These are phyloP conservation scores for Saprolegnia parasitica DNA, from an alignment of 352 stramenopile genomes.

Conservation along the genomic window DNA sequence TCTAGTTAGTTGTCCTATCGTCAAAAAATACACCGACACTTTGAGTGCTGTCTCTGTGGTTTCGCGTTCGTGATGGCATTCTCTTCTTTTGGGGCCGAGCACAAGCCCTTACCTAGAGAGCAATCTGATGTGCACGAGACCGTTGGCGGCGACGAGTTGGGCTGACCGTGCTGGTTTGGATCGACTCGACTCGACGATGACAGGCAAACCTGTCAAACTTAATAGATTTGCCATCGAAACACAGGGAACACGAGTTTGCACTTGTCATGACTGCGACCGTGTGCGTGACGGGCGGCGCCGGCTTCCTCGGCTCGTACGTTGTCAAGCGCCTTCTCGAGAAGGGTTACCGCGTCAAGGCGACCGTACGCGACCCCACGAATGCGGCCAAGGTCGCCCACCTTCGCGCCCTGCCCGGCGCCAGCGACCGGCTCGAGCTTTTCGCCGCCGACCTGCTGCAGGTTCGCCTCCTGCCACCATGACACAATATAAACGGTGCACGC, in stretches of 20 bases:
- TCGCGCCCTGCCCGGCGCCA: conserved; percentile 21
- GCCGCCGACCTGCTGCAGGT: conserved; percentile 32
- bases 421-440: conserved; percentile 34
- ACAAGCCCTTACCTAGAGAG: no score
- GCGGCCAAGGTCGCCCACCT: conserved; percentile 27
- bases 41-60: no score
- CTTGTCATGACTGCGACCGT: not conserved
- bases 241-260: not conserved
- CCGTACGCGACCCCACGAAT: conserved; percentile 21
- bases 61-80: no score
- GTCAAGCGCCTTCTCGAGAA: conserved; percentile 29
- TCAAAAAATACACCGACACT: no score
- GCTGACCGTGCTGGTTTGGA: no score
- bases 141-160: no score
- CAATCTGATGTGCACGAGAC: no score
- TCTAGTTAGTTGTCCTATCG: no score
- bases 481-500: not conserved
- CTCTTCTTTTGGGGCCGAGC: no score
- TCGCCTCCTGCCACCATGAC: not conserved
- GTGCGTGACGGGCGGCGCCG: conserved; percentile 30
- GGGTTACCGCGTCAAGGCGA: conserved; percentile 28
- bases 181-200: not conserved
- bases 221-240: not conserved
- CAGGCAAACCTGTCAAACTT: not conserved
- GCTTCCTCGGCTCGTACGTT: conserved; percentile 27